These are phyloP conservation scores for Paecilomyces dactylethromorphus DNA, from an alignment of 2,329 filamentous ascomycete genomes.

Conservation along the genomic window DNA sequence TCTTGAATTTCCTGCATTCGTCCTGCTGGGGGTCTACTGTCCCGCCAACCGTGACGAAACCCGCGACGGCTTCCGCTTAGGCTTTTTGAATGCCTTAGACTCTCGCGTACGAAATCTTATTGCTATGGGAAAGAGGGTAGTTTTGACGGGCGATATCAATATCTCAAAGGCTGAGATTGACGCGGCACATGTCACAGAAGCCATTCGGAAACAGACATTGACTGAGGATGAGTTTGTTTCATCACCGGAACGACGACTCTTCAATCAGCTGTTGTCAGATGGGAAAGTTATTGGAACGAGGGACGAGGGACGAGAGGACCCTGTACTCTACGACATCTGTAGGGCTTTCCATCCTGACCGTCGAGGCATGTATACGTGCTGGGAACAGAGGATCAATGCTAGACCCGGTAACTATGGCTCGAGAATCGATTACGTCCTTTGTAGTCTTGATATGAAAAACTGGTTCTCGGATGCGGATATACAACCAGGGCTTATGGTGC, in stretches of 20 bases:
- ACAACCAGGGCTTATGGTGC: constrained; percentile 75
- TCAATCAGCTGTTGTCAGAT: constrained; percentile 77
- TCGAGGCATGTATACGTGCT: constrained; percentile 91
- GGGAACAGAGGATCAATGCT: constrained; percentile 93
- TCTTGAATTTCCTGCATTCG: constrained; percentile 90
- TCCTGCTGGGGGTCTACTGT: constrained; percentile 86
- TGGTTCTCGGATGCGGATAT: constrained; percentile 82
- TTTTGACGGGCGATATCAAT: constrained; percentile 85
- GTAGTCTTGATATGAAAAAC: constrained; percentile 66
- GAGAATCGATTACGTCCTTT: constrained; percentile 89
- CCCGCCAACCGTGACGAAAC: constrained; percentile 83
- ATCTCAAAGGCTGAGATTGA: constrained; percentile 66
- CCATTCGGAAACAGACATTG: constrained; percentile 62
- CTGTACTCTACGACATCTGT: constrained; percentile 77
- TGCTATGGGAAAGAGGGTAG: constrained; percentile 71
- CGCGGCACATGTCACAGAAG: constrained; percentile 66
- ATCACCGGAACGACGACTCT: constrained; percentile 64
- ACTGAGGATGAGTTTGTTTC: constrained; percentile 67
- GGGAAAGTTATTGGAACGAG: constrained; percentile 59
- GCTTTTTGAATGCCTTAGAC: constrained; percentile 75
- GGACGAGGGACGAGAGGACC: constrained; percentile 62
- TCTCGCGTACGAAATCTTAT: constrained; percentile 77
- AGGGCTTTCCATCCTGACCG: constrained; percentile 73
- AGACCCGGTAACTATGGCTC: constrained; percentile 90
- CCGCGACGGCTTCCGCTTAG: constrained; percentile 73